A percentile compares a stretch with the other conserved stretches of the same genome.
Conservation (phyloP, 2,329 filamentous ascomycete species). For the Madurella fahalii region DNA sequence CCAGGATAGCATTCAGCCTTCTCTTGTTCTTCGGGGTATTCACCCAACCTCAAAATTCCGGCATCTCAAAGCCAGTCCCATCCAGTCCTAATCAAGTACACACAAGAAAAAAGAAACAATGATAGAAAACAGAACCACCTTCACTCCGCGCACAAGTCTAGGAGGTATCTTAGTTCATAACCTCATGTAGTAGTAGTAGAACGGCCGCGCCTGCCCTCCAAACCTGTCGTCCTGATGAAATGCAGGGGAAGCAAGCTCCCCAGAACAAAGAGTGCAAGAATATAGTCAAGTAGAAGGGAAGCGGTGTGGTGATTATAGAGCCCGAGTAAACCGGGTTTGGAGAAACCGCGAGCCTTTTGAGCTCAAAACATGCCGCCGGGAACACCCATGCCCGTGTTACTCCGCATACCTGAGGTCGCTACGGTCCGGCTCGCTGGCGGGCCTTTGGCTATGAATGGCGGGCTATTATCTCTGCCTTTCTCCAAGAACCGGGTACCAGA, state of each 20-base stretch:
- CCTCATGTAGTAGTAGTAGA: constrained; percentile 17
- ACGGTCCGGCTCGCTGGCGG: constrained; percentile 35
- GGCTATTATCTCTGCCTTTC: constrained; percentile 26
- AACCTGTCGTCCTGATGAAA: constrained; percentile 8
- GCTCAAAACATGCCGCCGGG: constrained; percentile 35
- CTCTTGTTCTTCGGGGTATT: too few species aligned
- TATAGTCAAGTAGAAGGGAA: constrained; percentile 4
- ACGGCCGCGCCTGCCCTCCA: neutral
- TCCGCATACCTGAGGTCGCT: constrained; percentile 29
- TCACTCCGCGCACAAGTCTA: constrained; percentile 3
- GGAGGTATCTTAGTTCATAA: constrained; percentile 30
- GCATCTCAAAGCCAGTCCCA: neutral
- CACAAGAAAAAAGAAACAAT: constrained; percentile 9
- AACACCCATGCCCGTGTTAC: constrained; percentile 27
- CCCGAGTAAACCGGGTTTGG: neutral
- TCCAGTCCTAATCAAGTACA: neutral
- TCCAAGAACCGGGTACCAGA: constrained; percentile 15
- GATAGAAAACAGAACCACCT: constrained; percentile 4
- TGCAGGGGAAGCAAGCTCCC: neutral
- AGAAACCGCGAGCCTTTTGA: neutral
- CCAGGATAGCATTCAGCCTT: too few species aligned
- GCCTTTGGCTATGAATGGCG: constrained; percentile 29
- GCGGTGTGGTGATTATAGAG: neutral
- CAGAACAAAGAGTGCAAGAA: neutral
- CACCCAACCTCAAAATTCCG: too few species aligned